Conservation (phyloP, 805 yeast genomes). For the Cyberlindnera mycetangii region DNA sequence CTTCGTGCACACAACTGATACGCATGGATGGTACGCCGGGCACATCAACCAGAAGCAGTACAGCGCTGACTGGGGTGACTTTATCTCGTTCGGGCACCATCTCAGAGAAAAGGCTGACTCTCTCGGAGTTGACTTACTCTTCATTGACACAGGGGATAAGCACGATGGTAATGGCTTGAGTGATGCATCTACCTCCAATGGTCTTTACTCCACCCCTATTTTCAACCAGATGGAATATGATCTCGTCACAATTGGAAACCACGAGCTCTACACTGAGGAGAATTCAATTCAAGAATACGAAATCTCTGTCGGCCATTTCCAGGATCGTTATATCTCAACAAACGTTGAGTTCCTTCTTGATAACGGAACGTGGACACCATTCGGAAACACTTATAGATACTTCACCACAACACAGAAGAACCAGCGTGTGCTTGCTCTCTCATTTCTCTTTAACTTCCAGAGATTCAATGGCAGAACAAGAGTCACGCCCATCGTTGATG, state of each 20-base stretch:
- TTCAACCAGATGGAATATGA: constrained; percentile 71
- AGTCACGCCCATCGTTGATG: constrained; percentile 59
- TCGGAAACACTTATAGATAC: constrained; percentile 66
- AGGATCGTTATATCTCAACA: constrained; percentile 64
- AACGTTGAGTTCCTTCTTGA: constrained; percentile 60
- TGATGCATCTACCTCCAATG: constrained; percentile 76
- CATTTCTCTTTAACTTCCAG: constrained; percentile 75
- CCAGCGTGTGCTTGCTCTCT: constrained; percentile 59
- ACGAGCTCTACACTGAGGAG: constrained; percentile 73
- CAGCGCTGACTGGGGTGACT: constrained; percentile 92
- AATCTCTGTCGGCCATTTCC: constrained; percentile 52
- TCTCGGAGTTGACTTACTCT: constrained; percentile 57
- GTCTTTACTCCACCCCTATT: constrained; percentile 55
- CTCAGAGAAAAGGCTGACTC: constrained; percentile 43
- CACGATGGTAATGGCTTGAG: constrained; percentile 93
- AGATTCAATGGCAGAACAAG: constrained; percentile 56
- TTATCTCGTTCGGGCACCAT: constrained; percentile 60
- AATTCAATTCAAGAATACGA: constrained; percentile 66
- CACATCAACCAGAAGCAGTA: constrained; percentile 76
- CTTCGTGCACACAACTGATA: constrained; percentile 92
- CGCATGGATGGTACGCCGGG: constrained; percentile 96
- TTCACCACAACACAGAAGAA: constrained; percentile 58
- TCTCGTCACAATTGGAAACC: constrained; percentile 83
- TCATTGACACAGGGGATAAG: constrained; percentile 89
- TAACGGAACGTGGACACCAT: constrained; percentile 47